These are phyloP conservation scores for Colletotrichum shisoi DNA, from an alignment of 2,329 filamentous ascomycete genomes.

Conservation along the genomic window DNA sequence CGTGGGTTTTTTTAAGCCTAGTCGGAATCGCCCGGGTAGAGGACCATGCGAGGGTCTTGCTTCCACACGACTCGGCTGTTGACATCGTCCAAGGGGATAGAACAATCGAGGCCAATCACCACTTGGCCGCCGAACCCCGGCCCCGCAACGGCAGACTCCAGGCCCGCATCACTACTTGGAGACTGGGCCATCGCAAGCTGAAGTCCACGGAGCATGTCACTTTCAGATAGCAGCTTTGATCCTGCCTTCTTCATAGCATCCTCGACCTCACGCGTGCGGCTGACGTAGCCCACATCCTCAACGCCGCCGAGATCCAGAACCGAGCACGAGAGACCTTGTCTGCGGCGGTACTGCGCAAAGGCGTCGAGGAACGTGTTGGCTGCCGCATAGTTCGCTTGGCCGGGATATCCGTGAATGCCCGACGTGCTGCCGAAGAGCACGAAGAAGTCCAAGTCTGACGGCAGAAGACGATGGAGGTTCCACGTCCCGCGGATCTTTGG, in stretches of 20 bases:
- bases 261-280: constrained; percentile 48
- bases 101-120: constrained; percentile 11
- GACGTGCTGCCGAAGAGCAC: constrained; percentile 48
- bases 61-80: constrained; percentile 20
- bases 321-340: constrained; percentile 49
- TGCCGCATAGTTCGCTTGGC: constrained; percentile 53
- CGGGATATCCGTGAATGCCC: constrained; percentile 47
- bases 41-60: constrained; percentile 17
- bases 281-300: constrained; percentile 48
- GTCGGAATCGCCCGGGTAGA: no score
- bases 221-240: constrained; percentile 1
- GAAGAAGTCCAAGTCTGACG: constrained; percentile 50
- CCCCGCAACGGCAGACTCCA: no score
- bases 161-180: no score
- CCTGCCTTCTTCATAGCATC: constrained; percentile 15
- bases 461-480: constrained; percentile 51
- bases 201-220: no score
- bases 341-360: constrained; percentile 49
- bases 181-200: no score
- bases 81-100: not conserved
- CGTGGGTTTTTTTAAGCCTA: no score
- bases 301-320: constrained; percentile 52
- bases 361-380: constrained; percentile 54
- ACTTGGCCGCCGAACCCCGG: not conserved
- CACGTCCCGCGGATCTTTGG: constrained; percentile 55